phyloP scores from a whole-genome alignment of 2,329 filamentous ascomycete species.

The Didymella arachidicola region DNA sequence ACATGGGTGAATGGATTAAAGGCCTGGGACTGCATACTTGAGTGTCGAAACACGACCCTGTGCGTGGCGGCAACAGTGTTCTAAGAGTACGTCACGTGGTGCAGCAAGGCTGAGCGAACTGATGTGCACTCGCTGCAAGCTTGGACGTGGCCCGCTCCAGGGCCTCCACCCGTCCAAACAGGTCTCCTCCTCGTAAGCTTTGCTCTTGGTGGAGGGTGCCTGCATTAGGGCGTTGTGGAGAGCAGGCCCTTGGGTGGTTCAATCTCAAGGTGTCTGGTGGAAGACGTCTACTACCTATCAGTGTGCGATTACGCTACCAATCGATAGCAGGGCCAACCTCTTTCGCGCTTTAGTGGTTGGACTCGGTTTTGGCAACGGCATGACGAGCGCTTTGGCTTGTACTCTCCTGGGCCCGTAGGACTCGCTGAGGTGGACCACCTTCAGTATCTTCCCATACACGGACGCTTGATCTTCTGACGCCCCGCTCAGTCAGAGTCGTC shows the following conservation, averaged over 20 bases:
- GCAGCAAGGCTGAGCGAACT: neutral
- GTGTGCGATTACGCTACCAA: neutral
- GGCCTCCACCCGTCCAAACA: neutral
- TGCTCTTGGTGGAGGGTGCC: slow-evolving; percentile 4
- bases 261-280: neutral
- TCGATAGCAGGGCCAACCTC: slow-evolving; percentile 7
- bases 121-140: neutral
- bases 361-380: neutral
- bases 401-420: neutral
- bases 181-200: neutral
- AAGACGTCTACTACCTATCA: slow-evolving; percentile 2
- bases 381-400: neutral
- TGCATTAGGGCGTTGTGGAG: slow-evolving; percentile 8
- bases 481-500: slow-evolving; percentile 40
- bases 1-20: neutral
- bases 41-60: neutral
- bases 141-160: neutral
- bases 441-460: neutral
- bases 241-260: neutral
- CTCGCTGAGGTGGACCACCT: neutral
- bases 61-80: neutral
- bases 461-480: neutral
- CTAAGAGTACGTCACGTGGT: neutral
- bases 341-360: neutral
- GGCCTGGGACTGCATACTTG: too few species aligned